Evolutionary conservation across 2,329 filamentous ascomycete genomes (phyloP), one percentile per base, ranked within the genome.

Genomic region (Fusarium anguioides): DNA sequence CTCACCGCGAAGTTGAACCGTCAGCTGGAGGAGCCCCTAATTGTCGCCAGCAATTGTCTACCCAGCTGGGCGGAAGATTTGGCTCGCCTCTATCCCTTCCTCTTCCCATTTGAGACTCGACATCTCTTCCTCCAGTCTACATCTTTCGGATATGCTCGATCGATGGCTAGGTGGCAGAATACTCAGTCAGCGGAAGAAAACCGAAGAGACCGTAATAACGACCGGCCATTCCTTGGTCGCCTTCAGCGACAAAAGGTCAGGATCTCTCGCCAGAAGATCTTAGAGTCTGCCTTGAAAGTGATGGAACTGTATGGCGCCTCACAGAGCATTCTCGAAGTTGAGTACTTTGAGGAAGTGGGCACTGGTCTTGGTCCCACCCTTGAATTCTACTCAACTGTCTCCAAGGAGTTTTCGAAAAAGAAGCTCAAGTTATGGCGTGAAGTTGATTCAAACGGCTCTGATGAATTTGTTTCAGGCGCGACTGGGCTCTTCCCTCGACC

Each of bases 281-380:
- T 99, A 9, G 96, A 99, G 76, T 98, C 96, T 15, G 96, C 96
- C 1, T 84, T 98, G 77, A 99, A 99, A 79, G 96, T 99, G 27
- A 98, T 99, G 95, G 95, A 99, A 72, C 86, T 98, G 4, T 99
- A 99, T 73, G 96, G 96, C 1, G 93, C 93, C n/a, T 97, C 95
- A 2, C 93, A 97, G 60, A 98, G 95, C 76, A 92, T 98, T 26
- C 82, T 99, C 1, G 96, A 99, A 75, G 95, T 99, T 3, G 96
- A 99, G 75, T 99, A 99, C 75, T 99, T 99, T 71, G 96, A 98
- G 74, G 96, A 99, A 80, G 96, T 99, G 21, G 96, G 96, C 56
- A 99, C 96, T 23, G 96, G 96, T 44, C 84, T 99, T 42, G 96
- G 96, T 0, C 96, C 96, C 6, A 99, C 96, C 0, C 85, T 99